Percentiles rank a stretch among this genome's conserved stretches.
Conservation (phyloP, 2,329 filamentous ascomycete genomes). For the Metarhizium guizhouense region DNA sequence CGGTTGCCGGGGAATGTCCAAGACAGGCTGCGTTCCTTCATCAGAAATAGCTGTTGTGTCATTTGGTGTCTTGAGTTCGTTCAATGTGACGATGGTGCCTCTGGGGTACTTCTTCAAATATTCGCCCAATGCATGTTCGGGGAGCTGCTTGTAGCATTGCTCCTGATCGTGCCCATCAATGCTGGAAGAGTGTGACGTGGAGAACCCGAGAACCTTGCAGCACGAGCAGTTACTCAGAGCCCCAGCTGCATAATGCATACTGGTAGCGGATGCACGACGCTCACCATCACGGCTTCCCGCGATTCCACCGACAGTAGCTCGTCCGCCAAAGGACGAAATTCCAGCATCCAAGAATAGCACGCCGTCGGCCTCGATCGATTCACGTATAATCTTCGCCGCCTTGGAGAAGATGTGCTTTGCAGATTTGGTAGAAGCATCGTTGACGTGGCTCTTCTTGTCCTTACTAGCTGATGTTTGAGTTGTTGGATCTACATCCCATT, state of each 20-base stretch:
- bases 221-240: background rate
- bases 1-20: background rate
- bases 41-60: background rate
- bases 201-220: constrained; percentile 30
- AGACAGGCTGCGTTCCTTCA: background rate
- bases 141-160: constrained; percentile 1
- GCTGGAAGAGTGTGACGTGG: constrained; percentile 24
- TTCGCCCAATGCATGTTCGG: constrained; percentile 3
- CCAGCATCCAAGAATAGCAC: constrained; percentile 25
- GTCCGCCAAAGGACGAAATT: constrained; percentile 14
- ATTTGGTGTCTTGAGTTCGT: background rate
- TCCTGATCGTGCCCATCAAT: constrained; percentile 19
- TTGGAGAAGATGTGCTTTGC: constrained; percentile 26
- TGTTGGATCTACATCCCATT: background rate
- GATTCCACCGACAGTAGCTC: background rate
- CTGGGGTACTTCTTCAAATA: constrained; percentile 1
- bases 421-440: constrained; percentile 2
- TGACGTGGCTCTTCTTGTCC: background rate
- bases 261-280: background rate
- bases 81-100: constrained; percentile 2
- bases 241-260: constrained; percentile 1
- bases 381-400: constrained; percentile 34
- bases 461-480: background rate
- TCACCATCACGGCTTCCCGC: background rate
- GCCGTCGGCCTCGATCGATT: constrained; percentile 32